These are phyloP conservation scores for Leptographium radiaticola DNA, from an alignment of 2,329 filamentous ascomycete species.

Conservation along the genomic window DNA sequence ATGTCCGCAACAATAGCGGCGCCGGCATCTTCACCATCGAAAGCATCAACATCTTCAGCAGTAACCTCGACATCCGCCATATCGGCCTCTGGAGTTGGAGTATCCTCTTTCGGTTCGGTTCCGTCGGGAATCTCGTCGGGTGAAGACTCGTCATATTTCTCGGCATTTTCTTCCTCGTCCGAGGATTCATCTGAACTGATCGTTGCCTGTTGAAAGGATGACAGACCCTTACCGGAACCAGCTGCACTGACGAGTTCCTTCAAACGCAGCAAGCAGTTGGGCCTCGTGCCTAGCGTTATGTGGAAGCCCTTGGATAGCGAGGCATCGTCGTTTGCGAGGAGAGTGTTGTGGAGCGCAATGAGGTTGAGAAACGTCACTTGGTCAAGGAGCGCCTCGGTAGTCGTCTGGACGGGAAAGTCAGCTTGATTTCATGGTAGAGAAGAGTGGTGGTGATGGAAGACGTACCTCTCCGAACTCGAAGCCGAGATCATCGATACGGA, in stretches of 20 bases:
- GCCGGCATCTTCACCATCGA: not conserved
- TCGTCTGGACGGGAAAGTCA: slow-evolving; percentile 8
- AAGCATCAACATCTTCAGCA: not conserved
- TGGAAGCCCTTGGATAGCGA: slow-evolving; percentile 5
- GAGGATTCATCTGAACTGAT: slow-evolving; percentile 6
- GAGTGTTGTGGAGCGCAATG: slow-evolving; percentile 12
- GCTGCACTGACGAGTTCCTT: slow-evolving; percentile 12
- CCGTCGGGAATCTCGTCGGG: not conserved
- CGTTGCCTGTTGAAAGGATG: slow-evolving; percentile 3
- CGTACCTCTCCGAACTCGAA: slow-evolving; percentile 39
- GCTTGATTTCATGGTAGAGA: not conserved
- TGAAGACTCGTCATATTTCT: slow-evolving; percentile 1
- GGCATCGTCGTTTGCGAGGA: slow-evolving; percentile 11
- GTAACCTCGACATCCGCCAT: not conserved
- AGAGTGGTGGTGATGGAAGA: not conserved
- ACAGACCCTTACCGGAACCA: slow-evolving; percentile 11
- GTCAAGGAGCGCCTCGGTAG: slow-evolving; percentile 11
- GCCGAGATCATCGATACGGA: slow-evolving; percentile 37
- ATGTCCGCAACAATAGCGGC: not conserved
- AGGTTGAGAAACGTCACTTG: slow-evolving; percentile 13
- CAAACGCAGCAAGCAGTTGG: slow-evolving; percentile 12
- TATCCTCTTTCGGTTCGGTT: slow-evolving; percentile 3
- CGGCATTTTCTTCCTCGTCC: not conserved
- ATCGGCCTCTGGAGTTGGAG: not conserved
- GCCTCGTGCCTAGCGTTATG: slow-evolving; percentile 11